Percentiles rank a stretch among this genome's conserved stretches.
These are phyloP conservation scores for Ustilago hordei DNA, from an alignment of 1,284 basidiomycete genomes.

Conservation along the genomic window DNA sequence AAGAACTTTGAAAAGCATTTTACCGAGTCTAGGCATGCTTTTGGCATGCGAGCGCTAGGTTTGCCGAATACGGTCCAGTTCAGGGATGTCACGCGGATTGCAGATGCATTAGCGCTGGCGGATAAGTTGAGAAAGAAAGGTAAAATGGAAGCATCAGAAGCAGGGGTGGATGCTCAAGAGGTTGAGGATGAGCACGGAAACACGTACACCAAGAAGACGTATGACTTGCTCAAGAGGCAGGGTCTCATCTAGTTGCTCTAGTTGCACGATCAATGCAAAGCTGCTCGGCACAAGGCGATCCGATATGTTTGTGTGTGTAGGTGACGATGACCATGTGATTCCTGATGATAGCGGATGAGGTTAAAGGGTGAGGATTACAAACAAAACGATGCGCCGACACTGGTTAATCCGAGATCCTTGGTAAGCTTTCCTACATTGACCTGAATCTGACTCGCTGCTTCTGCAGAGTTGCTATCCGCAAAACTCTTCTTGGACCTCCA, in stretches of 20 bases:
- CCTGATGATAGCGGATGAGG: not conserved
- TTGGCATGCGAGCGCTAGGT: slow-evolving; percentile 96
- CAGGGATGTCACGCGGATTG: slow-evolving; percentile 96
- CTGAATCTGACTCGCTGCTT: slow-evolving; percentile 6
- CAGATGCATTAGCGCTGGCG: slow-evolving; percentile 83
- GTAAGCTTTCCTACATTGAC: slow-evolving; percentile 23
- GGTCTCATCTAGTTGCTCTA: slow-evolving; percentile 56
- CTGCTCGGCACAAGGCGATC: not conserved
- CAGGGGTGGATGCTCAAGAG: slow-evolving; percentile 62
- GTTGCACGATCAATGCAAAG: not conserved
- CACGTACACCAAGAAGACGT: slow-evolving; percentile 68
- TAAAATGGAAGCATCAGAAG: slow-evolving; percentile 43
- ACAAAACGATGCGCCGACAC: slow-evolving; percentile 15
- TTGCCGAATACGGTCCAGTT: slow-evolving; percentile 99
- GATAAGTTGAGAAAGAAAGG: slow-evolving; percentile 64
- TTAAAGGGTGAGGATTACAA: not conserved
- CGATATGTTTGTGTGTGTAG: not conserved
- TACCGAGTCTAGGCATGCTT: slow-evolving; percentile 93
- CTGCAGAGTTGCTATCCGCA: not conserved
- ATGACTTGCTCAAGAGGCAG: slow-evolving; percentile 68
- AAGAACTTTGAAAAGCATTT: slow-evolving; percentile 96
- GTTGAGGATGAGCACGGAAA: slow-evolving; percentile 68
- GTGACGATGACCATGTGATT: not conserved
- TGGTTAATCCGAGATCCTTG: slow-evolving; percentile 25
- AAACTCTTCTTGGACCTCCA: slow-evolving; percentile 7